Conservation (phyloP, 805 yeast genomes). For the Kazachstania bromeliacearum region DNA sequence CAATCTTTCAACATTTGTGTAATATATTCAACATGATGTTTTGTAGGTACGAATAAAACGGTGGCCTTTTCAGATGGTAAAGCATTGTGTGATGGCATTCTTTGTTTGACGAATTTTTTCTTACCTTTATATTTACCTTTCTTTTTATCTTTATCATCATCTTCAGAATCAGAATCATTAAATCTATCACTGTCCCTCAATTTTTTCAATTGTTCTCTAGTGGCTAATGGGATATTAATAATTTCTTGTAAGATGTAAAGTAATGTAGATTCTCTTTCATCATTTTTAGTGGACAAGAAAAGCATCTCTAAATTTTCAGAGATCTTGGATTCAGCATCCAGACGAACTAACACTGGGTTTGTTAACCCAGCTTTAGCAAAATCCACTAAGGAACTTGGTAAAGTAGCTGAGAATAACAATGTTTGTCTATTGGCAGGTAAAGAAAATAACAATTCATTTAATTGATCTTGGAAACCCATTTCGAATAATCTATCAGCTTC, state of each 20-base stretch:
- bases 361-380: conserved; percentile 95
- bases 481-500: conserved; percentile 96
- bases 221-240: conserved; percentile 74
- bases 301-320: conserved; percentile 89
- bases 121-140: conserved; percentile 31
- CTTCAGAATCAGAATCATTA: conserved; percentile 44
- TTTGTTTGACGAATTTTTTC: conserved; percentile 39
- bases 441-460: conserved; percentile 77
- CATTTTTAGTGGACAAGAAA: conserved; percentile 67
- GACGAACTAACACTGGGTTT: conserved; percentile 84
- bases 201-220: conserved; percentile 54
- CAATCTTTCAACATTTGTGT: conserved; percentile 58
- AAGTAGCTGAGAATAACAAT: conserved; percentile 84
- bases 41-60: conserved; percentile 89
- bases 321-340: conserved; percentile 87
- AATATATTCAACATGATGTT: conserved; percentile 94
- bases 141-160: conserved; percentile 25
- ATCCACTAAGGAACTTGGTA: conserved; percentile 85
- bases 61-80: conserved; percentile 82
- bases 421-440: conserved; percentile 82
- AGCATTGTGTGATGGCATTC: conserved; percentile 70
- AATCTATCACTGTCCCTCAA: conserved; percentile 40
- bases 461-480: conserved; percentile 90
- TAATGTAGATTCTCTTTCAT: conserved; percentile 85
- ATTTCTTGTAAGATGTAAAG: conserved; percentile 70